Evolutionary conservation across 2,329 filamentous ascomycete genomes (phyloP).

Genomic region (Botryosphaeria dothidea): DNA sequence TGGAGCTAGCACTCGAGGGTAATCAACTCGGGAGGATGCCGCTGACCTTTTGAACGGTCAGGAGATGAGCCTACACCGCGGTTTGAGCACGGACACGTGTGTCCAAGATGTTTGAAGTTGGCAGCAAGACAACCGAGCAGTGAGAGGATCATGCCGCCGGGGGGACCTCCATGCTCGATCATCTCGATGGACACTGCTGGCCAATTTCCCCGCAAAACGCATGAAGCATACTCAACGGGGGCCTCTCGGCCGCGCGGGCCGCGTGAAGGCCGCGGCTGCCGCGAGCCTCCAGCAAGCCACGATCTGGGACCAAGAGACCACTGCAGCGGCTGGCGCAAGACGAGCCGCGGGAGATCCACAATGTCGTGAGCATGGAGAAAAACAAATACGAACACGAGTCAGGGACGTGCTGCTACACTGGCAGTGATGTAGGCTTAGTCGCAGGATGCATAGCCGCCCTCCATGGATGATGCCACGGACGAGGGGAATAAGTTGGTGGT

Average conservation of each 20-base stretch:
- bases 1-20: background rate
- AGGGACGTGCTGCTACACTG: background rate
- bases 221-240: background rate
- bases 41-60: background rate
- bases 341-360: background rate
- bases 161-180: background rate
- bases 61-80: background rate
- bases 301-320: background rate
- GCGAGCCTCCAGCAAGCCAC: background rate
- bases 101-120: background rate
- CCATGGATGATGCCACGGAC: background rate
- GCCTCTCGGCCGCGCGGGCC: background rate
- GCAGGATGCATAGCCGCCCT: background rate
- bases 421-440: background rate
- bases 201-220: background rate
- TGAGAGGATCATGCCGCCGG: background rate
- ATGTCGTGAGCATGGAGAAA: background rate
- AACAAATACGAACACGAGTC: background rate
- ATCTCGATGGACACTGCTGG: background rate
- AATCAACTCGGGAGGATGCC: background rate
- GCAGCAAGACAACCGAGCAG: background rate
- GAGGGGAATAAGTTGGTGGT: background rate
- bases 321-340: background rate
- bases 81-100: background rate
- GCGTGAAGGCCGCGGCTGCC: background rate